phyloP scores from a whole-genome alignment of 352 stramenopile species.

The Pythium phragmitis region DNA sequence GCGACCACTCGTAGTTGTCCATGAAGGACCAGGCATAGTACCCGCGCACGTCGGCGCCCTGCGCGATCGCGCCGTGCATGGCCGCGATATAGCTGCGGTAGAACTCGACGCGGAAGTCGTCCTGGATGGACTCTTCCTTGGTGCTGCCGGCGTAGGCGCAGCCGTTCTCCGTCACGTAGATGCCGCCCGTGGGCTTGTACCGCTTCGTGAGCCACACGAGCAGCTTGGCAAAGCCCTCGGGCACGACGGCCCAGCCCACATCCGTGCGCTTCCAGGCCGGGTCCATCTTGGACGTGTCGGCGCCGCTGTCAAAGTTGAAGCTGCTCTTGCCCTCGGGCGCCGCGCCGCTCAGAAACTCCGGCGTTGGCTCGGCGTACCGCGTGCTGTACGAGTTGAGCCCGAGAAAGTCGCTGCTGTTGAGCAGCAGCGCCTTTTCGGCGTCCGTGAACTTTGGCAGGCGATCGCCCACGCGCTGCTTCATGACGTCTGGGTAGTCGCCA shows the following conservation, averaged over 20 bases:
- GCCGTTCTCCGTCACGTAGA: constrained; percentile 94
- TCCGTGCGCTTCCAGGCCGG: constrained; percentile 43
- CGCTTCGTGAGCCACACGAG: constrained; percentile 83
- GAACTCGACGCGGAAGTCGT: constrained; percentile 80
- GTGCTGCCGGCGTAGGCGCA: constrained; percentile 25
- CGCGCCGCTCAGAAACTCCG: constrained; percentile 37
- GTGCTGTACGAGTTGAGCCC: constrained; percentile 94
- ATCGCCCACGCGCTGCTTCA: constrained; percentile 79
- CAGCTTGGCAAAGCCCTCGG: constrained; percentile 84
- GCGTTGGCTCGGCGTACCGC: constrained; percentile 40
- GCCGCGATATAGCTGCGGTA: constrained; percentile 67
- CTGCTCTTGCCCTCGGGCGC: constrained; percentile 1
- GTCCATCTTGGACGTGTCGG: constrained; percentile 35
- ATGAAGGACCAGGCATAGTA: constrained; percentile 94
- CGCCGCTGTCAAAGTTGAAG: constrained; percentile 40
- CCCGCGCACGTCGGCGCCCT: constrained; percentile 63
- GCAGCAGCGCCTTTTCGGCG: constrained; percentile 71
- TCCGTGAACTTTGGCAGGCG: constrained; percentile 89
- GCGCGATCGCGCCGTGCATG: constrained; percentile 53
- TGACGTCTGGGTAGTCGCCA: constrained; percentile 92
- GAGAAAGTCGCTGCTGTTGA: constrained; percentile 90
- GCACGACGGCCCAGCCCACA: constrained; percentile 79
- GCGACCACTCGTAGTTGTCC: constrained; percentile 96
- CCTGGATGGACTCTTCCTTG: constrained; percentile 35
- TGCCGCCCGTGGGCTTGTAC: constrained; percentile 72